A percentile compares a stretch with the other conserved stretches of the same genome.
These are phyloP conservation scores for Myxozyma geophila DNA, from an alignment of 805 yeast genomes.

Conservation along the genomic window DNA sequence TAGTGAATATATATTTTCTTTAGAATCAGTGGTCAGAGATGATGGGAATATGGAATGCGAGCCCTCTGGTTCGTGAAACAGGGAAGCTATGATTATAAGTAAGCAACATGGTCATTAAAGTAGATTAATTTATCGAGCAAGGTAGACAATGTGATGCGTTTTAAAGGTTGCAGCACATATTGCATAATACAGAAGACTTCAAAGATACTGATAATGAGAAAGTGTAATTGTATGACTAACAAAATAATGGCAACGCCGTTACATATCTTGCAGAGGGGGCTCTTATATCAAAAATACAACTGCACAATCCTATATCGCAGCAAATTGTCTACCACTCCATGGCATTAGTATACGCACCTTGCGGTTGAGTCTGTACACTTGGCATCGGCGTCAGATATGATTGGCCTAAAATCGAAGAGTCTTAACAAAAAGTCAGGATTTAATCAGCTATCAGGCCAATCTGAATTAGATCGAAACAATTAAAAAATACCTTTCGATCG, in stretches of 20 bases:
- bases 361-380: constrained; percentile 11
- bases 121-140: background rate
- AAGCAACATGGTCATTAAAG: background rate
- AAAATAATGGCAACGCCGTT: constrained; percentile 4
- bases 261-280: background rate
- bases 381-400: constrained; percentile 8
- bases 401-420: constrained; percentile 9
- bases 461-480: background rate
- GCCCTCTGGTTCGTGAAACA: background rate
- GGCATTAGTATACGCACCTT: constrained; percentile 24
- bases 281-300: background rate
- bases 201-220: background rate
- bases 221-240: constrained; percentile 11
- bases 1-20: too few relatives aligned
- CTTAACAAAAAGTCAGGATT: constrained; percentile 9
- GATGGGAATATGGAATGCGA: too few relatives aligned
- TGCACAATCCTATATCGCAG: background rate
- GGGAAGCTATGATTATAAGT: background rate
- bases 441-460: background rate
- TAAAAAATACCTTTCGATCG: constrained; percentile 23
- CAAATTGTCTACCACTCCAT: constrained; percentile 15
- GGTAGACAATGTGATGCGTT: constrained; percentile 4
- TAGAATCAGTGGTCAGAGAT: too few relatives aligned
- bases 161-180: background rate
- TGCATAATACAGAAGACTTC: background rate